Conservation (phyloP, 257 asterid genomes). For the Solanum pennellii region DNA sequence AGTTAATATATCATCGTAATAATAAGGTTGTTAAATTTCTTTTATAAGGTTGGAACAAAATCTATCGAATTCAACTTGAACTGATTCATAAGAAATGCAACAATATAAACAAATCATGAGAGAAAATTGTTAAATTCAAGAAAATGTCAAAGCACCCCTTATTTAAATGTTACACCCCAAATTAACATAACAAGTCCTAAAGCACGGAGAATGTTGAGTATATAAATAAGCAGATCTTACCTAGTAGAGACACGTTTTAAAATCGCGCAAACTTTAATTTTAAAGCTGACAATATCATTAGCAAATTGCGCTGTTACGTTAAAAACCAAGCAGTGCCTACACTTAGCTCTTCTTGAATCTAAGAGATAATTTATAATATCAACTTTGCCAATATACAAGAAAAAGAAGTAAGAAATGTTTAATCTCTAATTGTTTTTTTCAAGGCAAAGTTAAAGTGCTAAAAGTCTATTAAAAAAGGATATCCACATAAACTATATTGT, state of each 20-base stretch:
- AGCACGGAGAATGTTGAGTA: too few species aligned
- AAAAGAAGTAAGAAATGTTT: background rate
- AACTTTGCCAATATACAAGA: background rate
- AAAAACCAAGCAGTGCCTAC: background rate
- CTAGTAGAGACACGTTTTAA: too few species aligned
- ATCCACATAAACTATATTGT: background rate
- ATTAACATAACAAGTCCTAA: too few species aligned
- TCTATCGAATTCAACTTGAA: background rate
- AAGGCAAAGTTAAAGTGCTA: background rate
- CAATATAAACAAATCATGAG: background rate
- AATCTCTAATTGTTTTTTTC: background rate
- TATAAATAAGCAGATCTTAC: too few species aligned
- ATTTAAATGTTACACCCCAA: too few species aligned
- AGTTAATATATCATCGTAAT: background rate
- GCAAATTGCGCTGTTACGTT: background rate
- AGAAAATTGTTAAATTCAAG: background rate
- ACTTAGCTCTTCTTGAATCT: background rate
- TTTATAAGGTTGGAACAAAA: too few species aligned
- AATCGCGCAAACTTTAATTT: rapidly evolving
- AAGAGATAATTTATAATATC: background rate
- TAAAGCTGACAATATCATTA: too few species aligned
- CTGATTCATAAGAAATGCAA: background rate
- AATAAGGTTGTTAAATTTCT: too few species aligned
- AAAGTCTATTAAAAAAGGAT: background rate
- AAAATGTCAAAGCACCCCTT: background rate